Base-by-base conservation (phyloP, 495 filamentous ascomycete species). In the Hyaloscypha bicolor region DNA sequence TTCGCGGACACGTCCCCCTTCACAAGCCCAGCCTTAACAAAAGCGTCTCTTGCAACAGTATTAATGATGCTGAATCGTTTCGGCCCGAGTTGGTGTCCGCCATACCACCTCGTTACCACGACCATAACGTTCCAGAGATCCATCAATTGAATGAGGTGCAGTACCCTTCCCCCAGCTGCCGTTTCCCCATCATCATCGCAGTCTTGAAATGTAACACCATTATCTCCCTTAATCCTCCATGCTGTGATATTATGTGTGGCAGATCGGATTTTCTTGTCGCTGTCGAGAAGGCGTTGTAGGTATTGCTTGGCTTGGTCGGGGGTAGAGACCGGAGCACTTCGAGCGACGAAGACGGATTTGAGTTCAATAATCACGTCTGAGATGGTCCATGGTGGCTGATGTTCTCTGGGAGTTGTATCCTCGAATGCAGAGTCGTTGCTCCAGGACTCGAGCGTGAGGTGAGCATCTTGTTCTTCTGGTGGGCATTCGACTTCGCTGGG, bases 161-260 rank as follows among this genome's bases (percentile, higher is more conserved):
- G 80, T 72, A 98, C 72, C 31, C 95, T 85, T 0, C 90, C 87
- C 1, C 95, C 95, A 5, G 95, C 95, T 29, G 95, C 95, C n/a
- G 90, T 91, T 81, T 99, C 95, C 12, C 95, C 95, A 74, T 99
- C 95, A 75, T 98, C 95, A 71, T 99, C 90, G 74, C 90, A 96
- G 78, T 99, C 95, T 75, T 97, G 92, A 65, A 87, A 91, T 42
- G 82, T 83, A 22, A 88, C 85, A 0, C 73, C 70, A 39, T 83
- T 77, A 9, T 72, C 69, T 8, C 74, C 75, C 53, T 66, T 71
- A 45, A 88, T 86, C 60, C 86, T 80, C 79, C 85, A 88, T 12
- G 86, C 86, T 29, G 78, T 82, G 69, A 97, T 97, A 76, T 97
- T 98, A 77, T 99, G 95, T 65, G 94, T 94, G 11, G 95, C 95